Conservation (phyloP, 768 basidiomycete species). For the Pleurotus citrinopileatus region DNA sequence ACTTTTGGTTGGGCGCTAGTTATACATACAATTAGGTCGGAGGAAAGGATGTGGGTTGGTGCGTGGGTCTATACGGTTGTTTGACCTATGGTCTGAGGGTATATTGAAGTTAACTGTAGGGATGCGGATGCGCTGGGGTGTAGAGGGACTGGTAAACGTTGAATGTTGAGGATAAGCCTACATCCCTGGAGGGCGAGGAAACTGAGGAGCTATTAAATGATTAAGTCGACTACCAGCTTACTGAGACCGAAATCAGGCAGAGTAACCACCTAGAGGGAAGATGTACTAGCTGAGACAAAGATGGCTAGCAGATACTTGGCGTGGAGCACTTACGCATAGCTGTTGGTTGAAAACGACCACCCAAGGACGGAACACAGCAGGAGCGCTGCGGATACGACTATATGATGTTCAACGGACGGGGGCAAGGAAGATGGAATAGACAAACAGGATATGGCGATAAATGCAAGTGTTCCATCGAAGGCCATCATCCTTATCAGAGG, state of each 20-base stretch:
- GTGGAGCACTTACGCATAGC: conserved; percentile 11
- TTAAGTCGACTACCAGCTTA: not conserved
- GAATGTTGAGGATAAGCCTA: conserved; percentile 16
- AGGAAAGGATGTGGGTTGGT: too few species aligned
- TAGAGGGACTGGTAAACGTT: conserved; percentile 9
- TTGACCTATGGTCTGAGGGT: not conserved
- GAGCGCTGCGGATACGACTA: conserved; percentile 12
- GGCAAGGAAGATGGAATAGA: not conserved
- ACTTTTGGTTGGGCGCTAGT: too few species aligned
- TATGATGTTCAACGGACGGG: not conserved
- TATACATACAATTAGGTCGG: too few species aligned
- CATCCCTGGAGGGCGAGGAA: conserved; percentile 11
- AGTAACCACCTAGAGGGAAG: conserved; percentile 11
- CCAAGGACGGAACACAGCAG: conserved; percentile 10
- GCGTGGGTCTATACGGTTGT: too few species aligned
- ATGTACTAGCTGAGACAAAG: not conserved
- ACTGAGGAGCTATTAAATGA: not conserved
- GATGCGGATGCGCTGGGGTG: not conserved
- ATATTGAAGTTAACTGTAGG: conserved; percentile 13
- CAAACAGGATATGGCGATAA: conserved; percentile 10
- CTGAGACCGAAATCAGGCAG: conserved; percentile 11
- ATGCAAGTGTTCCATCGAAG: conserved; percentile 15
- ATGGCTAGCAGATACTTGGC: not conserved
- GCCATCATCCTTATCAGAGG: conserved; percentile 13
- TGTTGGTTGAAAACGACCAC: conserved; percentile 4